These are phyloP conservation scores for Echium plantagineum DNA, from an alignment of 257 asterid species.

Conservation along the genomic window DNA sequence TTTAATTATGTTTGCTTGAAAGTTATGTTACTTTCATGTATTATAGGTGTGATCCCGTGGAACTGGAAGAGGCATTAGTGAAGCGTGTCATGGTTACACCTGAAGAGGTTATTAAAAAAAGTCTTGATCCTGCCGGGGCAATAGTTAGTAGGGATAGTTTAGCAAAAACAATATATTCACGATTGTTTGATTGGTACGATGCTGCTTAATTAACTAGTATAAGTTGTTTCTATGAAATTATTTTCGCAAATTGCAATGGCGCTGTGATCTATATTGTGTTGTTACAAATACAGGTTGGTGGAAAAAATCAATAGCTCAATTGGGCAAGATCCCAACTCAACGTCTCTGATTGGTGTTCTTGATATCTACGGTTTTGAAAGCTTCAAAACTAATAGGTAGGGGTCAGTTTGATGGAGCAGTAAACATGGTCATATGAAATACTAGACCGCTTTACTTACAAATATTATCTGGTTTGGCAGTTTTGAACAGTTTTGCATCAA, in stretches of 20 bases:
- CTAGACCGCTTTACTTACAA: constrained; percentile 13
- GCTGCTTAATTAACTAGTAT: constrained; percentile 8
- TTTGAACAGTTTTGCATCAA: constrained; percentile 96
- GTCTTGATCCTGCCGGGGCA: constrained; percentile 93
- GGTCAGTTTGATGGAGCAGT: constrained; percentile 9
- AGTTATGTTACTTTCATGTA: constrained; percentile 9
- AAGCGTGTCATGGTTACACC: constrained; percentile 98
- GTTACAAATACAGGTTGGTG: constrained; percentile 61
- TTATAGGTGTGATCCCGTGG: constrained; percentile 63
- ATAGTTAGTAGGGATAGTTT: constrained; percentile 80
- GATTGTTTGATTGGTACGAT: constrained; percentile 83
- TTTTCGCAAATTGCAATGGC: neutral
- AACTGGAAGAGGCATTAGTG: constrained; percentile 78
- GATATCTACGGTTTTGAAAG: constrained; percentile 98
- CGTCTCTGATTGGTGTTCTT: constrained; percentile 84
- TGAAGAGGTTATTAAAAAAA: constrained; percentile 96
- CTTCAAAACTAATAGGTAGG: constrained; percentile 78
- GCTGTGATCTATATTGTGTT: constrained; percentile 9
- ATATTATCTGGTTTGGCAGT: constrained; percentile 28
- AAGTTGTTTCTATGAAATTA: neutral
- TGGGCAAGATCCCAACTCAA: constrained; percentile 85
- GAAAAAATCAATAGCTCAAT: constrained; percentile 81
- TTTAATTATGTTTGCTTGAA: constrained; percentile 7
- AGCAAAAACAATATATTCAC: constrained; percentile 82
- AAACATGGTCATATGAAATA: neutral